phyloP scores from a whole-genome alignment of 2,329 filamentous ascomycete species.

The Drechslera avenae region DNA sequence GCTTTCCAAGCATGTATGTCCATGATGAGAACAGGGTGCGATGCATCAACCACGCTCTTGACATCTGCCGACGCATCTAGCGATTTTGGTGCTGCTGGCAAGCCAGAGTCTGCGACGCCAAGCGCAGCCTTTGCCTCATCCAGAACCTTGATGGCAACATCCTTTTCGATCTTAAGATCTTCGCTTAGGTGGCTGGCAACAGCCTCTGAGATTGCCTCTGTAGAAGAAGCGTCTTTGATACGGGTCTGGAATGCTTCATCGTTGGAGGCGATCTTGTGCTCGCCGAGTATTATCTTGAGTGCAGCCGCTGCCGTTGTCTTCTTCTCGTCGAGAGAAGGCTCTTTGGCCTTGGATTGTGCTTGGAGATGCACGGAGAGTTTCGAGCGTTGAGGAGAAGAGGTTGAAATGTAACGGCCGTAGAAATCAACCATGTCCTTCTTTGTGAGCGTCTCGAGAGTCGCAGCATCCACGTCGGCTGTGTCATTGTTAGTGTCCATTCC shows the following conservation, averaged over 20 bases:
- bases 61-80: slow-evolving; percentile 27
- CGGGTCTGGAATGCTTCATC: slow-evolving; percentile 49
- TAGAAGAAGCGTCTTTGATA: slow-evolving; percentile 54
- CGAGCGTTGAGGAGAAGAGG: slow-evolving; percentile 72
- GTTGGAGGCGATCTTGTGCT: slow-evolving; percentile 54
- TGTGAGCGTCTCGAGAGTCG: slow-evolving; percentile 72
- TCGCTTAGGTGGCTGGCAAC: slow-evolving; percentile 56
- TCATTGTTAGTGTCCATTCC: slow-evolving; percentile 7
- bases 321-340: slow-evolving; percentile 49
- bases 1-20: slow-evolving; percentile 84
- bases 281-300: slow-evolving; percentile 53
- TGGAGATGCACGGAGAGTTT: slow-evolving; percentile 84
- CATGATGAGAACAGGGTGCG: slow-evolving; percentile 65
- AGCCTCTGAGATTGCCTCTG: slow-evolving; percentile 56
- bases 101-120: slow-evolving; percentile 39
- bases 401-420: slow-evolving; percentile 75
- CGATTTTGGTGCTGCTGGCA: slow-evolving; percentile 52
- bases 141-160: slow-evolving; percentile 56
- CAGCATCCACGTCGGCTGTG: slow-evolving; percentile 75
- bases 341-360: slow-evolving; percentile 65
- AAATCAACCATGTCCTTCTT: slow-evolving; percentile 82
- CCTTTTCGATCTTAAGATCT: slow-evolving; percentile 54
- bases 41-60: slow-evolving; percentile 32
- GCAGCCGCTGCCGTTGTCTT: slow-evolving; percentile 44
- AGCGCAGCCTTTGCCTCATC: slow-evolving; percentile 58